Conservation (phyloP, 208 protist genomes). For the Acanthamoeba triangularis region DNA sequence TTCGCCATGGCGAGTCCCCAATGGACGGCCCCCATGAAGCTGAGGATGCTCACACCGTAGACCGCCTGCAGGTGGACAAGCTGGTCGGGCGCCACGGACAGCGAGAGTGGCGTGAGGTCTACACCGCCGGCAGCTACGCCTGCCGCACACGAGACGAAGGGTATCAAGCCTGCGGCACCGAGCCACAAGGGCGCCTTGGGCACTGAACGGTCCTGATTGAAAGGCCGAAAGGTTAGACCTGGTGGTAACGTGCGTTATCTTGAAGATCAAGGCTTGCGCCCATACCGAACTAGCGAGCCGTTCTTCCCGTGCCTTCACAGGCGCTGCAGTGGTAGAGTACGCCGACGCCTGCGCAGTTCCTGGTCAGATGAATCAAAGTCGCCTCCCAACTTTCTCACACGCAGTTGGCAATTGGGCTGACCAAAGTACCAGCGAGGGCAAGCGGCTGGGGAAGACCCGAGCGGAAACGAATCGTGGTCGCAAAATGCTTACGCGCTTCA, state of each 20-base stretch:
- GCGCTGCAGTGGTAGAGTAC: too few relatives aligned
- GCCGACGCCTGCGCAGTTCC: too few relatives aligned
- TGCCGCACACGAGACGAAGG: slow-evolving; percentile 48
- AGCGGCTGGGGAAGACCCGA: background rate
- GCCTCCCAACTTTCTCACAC: too few relatives aligned
- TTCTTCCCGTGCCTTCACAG: too few relatives aligned
- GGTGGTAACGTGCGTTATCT: too few relatives aligned
- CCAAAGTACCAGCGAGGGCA: background rate
- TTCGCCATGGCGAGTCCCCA: slow-evolving; percentile 67
- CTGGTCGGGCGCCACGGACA: slow-evolving; percentile 13
- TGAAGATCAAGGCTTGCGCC: too few relatives aligned
- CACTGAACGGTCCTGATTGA: background rate
- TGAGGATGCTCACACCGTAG: slow-evolving; percentile 39
- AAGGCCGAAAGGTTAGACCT: background rate
- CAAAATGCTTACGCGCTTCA: background rate
- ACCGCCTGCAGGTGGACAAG: background rate
- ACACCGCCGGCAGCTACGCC: background rate
- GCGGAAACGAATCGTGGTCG: background rate
- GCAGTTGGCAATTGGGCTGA: too few relatives aligned
- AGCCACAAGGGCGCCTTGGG: slow-evolving; percentile 39
- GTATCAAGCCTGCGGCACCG: slow-evolving; percentile 59
- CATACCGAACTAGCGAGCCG: too few relatives aligned
- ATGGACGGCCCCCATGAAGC: slow-evolving; percentile 66
- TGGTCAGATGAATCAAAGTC: too few relatives aligned
- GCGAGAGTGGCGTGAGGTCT: background rate